These are phyloP conservation scores for Phoenix dactylifera DNA, from an alignment of 176 grass and related monocot genomes.

Conservation along the genomic window DNA sequence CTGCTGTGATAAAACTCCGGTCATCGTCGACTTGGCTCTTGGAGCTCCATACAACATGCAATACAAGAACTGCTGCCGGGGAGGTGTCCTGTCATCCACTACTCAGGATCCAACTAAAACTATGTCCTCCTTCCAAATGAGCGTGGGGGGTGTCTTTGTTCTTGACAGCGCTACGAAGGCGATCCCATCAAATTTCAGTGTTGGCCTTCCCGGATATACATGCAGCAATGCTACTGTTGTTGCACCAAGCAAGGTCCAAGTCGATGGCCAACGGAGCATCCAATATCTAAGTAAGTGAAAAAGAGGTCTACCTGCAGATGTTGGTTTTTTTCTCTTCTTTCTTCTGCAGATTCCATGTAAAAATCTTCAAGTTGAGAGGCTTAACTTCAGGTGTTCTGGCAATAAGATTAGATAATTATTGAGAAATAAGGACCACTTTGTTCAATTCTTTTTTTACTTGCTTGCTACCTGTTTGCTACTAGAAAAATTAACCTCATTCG, in stretches of 20 bases:
- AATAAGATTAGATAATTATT: too few relatives aligned
- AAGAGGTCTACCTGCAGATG: neutral
- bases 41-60: slow-evolving; percentile 43
- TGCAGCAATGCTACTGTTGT: slow-evolving; percentile 42
- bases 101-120: slow-evolving; percentile 16
- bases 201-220: slow-evolving; percentile 60
- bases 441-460: too few relatives aligned
- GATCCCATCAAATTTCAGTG: slow-evolving; percentile 39
- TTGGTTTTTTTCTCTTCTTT: neutral
- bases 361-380: too few relatives aligned
- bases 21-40: slow-evolving; percentile 30
- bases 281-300: slow-evolving; percentile 36
- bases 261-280: slow-evolving; percentile 14
- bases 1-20: slow-evolving; percentile 42
- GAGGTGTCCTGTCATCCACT: slow-evolving; percentile 47
- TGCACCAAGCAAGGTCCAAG: slow-evolving; percentile 26
- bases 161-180: neutral
- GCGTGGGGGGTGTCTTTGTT: slow-evolving; percentile 1
- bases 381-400: too few relatives aligned
- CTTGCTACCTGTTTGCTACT: too few relatives aligned
- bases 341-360: neutral
- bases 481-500: too few relatives aligned
- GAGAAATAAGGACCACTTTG: too few relatives aligned
- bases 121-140: slow-evolving; percentile 38
- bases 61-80: slow-evolving; percentile 45